Conservation (phyloP, 768 basidiomycete species). For the Crepidotus variabilis region DNA sequence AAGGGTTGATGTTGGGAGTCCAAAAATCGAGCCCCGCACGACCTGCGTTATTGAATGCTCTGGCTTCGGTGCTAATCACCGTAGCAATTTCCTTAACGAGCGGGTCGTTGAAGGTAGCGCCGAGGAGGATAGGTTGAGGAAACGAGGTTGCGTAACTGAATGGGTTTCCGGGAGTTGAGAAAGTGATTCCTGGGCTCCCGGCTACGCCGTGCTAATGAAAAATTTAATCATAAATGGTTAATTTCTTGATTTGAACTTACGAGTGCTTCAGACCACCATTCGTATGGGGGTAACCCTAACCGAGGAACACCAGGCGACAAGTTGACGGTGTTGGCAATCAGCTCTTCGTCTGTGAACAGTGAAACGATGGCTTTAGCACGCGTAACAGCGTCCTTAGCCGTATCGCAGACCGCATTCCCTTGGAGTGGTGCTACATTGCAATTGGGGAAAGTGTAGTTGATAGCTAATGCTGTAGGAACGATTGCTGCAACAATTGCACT, state of each 20-base stretch:
- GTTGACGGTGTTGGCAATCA: conserved; percentile 49
- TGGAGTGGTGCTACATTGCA: conserved; percentile 43
- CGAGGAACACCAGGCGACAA: conserved; percentile 47
- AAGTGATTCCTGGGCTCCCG: conserved; percentile 45
- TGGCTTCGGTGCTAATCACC: conserved; percentile 52
- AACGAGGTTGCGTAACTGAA: conserved; percentile 60
- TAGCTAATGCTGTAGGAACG: background rate
- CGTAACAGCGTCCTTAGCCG: conserved; percentile 35
- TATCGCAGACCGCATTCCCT: conserved; percentile 45
- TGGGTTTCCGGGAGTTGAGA: conserved; percentile 38
- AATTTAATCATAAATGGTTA: no score
- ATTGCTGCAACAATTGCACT: background rate
- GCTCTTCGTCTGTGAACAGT: conserved; percentile 46
- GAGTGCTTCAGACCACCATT: conserved; percentile 61
- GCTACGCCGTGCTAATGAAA: conserved; percentile 50
- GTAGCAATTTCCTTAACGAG: conserved; percentile 47
- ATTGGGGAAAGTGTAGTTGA: conserved; percentile 42
- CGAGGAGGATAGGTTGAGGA: conserved; percentile 51
- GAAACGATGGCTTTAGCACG: conserved; percentile 48
- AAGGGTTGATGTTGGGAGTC: conserved; percentile 56
- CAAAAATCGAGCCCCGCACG: conserved; percentile 53
- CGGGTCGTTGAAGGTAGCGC: conserved; percentile 52
- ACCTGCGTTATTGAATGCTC: conserved; percentile 54
- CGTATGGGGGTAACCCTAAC: conserved; percentile 51
- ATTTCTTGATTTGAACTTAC: conserved; percentile 25